Percentiles rank a stretch among this genome's conserved stretches.
Evolutionary conservation across 2,329 filamentous ascomycete genomes (phyloP).

Genomic region (Claviceps humidiphila): DNA sequence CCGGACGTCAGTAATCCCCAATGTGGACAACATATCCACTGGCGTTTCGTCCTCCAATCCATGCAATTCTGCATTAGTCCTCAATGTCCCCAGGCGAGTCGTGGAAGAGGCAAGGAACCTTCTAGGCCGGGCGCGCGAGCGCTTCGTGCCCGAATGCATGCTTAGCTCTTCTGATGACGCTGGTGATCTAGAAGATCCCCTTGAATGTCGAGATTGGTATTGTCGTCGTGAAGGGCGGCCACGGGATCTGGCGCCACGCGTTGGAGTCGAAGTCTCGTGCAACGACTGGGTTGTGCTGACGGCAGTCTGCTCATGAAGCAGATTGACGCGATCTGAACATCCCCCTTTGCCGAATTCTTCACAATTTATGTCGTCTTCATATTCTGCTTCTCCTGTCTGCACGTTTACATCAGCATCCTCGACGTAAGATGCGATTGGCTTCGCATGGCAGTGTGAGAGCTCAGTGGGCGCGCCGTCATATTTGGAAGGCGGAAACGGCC

Average conservation of each 20-base stretch:
- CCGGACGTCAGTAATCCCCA: neutral
- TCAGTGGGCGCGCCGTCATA: constrained; percentile 22
- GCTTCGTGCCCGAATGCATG: constrained; percentile 6
- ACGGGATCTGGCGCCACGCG: constrained; percentile 10
- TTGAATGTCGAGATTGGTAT: constrained; percentile 2
- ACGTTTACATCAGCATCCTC: constrained; percentile 30
- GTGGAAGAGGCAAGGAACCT: constrained; percentile 5
- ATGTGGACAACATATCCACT: neutral
- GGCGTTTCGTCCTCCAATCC: neutral
- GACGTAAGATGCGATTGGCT: constrained; percentile 36
- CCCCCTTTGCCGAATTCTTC: constrained; percentile 7
- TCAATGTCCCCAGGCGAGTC: neutral
- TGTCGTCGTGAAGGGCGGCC: constrained; percentile 21
- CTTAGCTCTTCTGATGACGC: neutral
- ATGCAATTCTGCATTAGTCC: neutral
- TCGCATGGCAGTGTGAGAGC: constrained; percentile 37
- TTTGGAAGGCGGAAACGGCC: neutral
- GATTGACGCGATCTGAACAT: neutral
- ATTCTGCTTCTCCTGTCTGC: constrained; percentile 11
- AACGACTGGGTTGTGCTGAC: neutral
- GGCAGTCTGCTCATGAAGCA: neutral
- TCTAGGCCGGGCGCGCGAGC: constrained; percentile 17
- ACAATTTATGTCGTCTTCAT: constrained; percentile 1
- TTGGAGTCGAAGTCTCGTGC: neutral
- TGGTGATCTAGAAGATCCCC: neutral